Percentiles rank a stretch among this genome's conserved stretches.
phyloP scores from a whole-genome alignment of 2,329 filamentous ascomycete species.

The Hyphodiscus sp. region DNA sequence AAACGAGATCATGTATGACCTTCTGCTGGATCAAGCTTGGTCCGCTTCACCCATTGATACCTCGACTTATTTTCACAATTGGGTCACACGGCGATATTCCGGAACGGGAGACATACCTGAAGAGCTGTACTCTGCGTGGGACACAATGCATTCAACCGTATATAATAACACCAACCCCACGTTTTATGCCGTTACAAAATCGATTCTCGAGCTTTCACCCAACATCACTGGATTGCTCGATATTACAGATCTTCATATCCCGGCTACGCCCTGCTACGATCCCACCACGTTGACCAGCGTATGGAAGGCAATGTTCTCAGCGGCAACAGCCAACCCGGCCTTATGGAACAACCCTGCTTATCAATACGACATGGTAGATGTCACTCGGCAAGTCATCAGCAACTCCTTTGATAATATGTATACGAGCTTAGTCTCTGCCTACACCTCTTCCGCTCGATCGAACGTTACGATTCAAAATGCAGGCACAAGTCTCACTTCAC shows the following conservation, averaged over 20 bases:
- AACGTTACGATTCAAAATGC: slow-evolving; percentile 20
- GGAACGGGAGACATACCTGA: slow-evolving; percentile 22
- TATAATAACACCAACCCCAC: slow-evolving; percentile 44
- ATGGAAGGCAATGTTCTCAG: slow-evolving; percentile 35
- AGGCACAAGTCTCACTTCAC: slow-evolving; percentile 29
- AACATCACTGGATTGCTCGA: slow-evolving; percentile 35
- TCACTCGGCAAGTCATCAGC: slow-evolving; percentile 41
- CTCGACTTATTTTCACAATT: slow-evolving; percentile 38
- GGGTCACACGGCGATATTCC: slow-evolving; percentile 39
- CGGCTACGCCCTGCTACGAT: slow-evolving; percentile 38
- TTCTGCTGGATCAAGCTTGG: slow-evolving; percentile 47
- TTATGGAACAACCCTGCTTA: slow-evolving; percentile 39
- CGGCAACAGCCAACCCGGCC: slow-evolving; percentile 25
- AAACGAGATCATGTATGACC: slow-evolving; percentile 46
- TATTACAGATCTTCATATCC: slow-evolving; percentile 35
- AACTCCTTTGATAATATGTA: slow-evolving; percentile 48
- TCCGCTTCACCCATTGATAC: slow-evolving; percentile 37
- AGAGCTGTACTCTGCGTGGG: slow-evolving; percentile 39
- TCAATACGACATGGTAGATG: slow-evolving; percentile 41
- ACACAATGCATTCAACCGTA: slow-evolving; percentile 37
- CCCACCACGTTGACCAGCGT: slow-evolving; percentile 32
- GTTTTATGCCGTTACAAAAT: slow-evolving; percentile 35
- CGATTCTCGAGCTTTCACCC: slow-evolving; percentile 40
- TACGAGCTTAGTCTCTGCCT: slow-evolving; percentile 37
- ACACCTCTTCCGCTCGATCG: slow-evolving; percentile 22